phyloP scores from a whole-genome alignment of 2,329 filamentous ascomycete species.

The Ophiostoma sp. region DNA sequence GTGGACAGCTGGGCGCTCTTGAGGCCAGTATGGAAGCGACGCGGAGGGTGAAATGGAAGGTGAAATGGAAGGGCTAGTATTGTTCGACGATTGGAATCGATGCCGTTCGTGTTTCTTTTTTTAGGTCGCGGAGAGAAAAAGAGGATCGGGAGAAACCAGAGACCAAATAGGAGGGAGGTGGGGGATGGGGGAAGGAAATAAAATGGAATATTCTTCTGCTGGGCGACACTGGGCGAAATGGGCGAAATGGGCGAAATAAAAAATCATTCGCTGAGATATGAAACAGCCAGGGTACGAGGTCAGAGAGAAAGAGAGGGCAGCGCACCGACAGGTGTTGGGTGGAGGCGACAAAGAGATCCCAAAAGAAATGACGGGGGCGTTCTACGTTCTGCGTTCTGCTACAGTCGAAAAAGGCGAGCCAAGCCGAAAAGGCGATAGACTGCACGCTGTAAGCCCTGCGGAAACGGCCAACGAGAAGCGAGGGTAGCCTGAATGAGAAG shows the following conservation, averaged over 20 bases:
- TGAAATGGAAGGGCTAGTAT: slow-evolving; percentile 19
- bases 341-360: slow-evolving; percentile 17
- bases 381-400: not conserved
- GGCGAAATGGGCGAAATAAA: slow-evolving; percentile 11
- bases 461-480: not conserved
- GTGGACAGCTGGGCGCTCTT: not conserved
- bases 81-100: slow-evolving; percentile 17
- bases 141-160: slow-evolving; percentile 2
- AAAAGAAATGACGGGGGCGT: slow-evolving; percentile 20
- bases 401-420: not conserved
- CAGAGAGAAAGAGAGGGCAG: not conserved
- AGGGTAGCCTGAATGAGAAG: not conserved
- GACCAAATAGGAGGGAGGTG: slow-evolving; percentile 22
- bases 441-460: not conserved
- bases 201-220: slow-evolving; percentile 21
- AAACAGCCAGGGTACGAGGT: slow-evolving; percentile 23
- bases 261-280: slow-evolving; percentile 24
- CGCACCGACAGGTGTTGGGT: slow-evolving; percentile 14
- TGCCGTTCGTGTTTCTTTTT: slow-evolving; percentile 30
- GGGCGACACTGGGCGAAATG: slow-evolving; percentile 12
- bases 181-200: slow-evolving; percentile 22
- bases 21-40: slow-evolving; percentile 1
- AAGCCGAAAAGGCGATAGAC: not conserved
- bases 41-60: slow-evolving; percentile 15
- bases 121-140: slow-evolving; percentile 27